These are phyloP conservation scores for Rhizopogon roseolus DNA, from an alignment of 768 basidiomycete species.

Conservation along the genomic window DNA sequence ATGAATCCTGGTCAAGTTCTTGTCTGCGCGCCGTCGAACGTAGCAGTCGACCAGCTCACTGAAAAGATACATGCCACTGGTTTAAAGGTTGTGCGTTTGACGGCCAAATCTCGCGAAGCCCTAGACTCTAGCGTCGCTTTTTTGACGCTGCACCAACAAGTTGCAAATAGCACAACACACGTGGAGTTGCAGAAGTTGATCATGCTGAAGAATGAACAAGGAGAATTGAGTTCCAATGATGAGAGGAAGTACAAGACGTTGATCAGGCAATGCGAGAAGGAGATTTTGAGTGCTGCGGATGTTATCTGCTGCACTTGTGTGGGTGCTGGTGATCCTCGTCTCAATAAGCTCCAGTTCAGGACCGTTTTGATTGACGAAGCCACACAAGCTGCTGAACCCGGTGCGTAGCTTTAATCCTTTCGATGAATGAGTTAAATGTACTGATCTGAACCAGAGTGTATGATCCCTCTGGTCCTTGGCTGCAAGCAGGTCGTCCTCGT, in stretches of 20 bases:
- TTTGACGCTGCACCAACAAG: conserved; percentile 94
- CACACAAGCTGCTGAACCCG: conserved; percentile 96
- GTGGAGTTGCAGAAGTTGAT: conserved; percentile 98
- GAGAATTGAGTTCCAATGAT: conserved; percentile 93
- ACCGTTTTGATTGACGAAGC: conserved; percentile 99
- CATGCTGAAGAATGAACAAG: conserved; percentile 95
- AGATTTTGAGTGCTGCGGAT: conserved; percentile 91
- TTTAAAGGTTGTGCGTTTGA: conserved; percentile 94
- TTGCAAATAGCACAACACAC: conserved; percentile 93
- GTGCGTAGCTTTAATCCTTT: conserved; percentile 34
- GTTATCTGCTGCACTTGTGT: conserved; percentile 99
- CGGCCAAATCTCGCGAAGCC: conserved; percentile 97
- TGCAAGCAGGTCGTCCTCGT: conserved; percentile 99
- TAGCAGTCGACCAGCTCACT: conserved; percentile 97
- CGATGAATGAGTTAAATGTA: conserved; percentile 1
- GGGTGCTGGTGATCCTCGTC: conserved; percentile 92
- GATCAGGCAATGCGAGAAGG: conserved; percentile 94
- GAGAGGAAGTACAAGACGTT: conserved; percentile 98
- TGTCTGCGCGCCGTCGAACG: conserved; percentile 98
- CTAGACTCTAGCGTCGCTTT: conserved; percentile 94
- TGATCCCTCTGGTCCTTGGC: conserved; percentile 97
- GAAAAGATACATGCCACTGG: conserved; percentile 99
- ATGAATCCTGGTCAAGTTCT: conserved; percentile 99
- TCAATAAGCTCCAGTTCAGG: conserved; percentile 97
- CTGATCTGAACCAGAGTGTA: conserved; percentile 68